These are phyloP conservation scores for Arthrinium puccinioides DNA, from an alignment of 2,329 filamentous ascomycete genomes.

Conservation along the genomic window DNA sequence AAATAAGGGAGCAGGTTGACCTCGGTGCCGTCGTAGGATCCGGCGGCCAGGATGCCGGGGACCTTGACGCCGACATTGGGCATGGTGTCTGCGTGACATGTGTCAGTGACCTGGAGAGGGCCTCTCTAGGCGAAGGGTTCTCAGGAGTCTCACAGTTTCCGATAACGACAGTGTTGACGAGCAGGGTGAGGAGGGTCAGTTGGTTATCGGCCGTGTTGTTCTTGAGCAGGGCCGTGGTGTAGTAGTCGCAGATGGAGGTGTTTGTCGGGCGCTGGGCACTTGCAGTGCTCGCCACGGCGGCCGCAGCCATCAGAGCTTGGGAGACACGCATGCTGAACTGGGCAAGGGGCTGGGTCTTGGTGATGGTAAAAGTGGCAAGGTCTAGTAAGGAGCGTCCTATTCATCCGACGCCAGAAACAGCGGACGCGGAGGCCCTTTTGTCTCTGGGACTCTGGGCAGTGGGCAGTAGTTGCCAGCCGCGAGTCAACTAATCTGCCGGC, in stretches of 20 bases:
- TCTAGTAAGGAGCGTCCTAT: no score
- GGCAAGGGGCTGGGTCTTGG: no score
- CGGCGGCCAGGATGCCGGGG: conserved; percentile 48
- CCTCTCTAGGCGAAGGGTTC: background rate
- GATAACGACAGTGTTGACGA: conserved; percentile 58
- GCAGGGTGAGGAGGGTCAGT: conserved; percentile 42
- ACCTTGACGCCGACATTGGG: conserved; percentile 46
- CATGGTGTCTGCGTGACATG: conserved; percentile 32
- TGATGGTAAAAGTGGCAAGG: no score
- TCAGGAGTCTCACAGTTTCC: conserved; percentile 42
- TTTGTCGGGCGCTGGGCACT: conserved; percentile 39
- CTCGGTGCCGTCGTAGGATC: conserved; percentile 38
- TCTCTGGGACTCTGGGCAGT: no score
- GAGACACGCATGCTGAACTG: conserved; percentile 19
- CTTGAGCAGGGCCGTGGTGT: conserved; percentile 51
- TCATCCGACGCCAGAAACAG: no score
- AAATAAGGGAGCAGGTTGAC: conserved; percentile 57
- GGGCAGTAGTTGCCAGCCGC: no score
- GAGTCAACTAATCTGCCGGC: no score
- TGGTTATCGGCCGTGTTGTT: conserved; percentile 54
- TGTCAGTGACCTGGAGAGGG: background rate
- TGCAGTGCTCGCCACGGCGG: conserved; percentile 16
- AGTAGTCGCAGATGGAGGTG: conserved; percentile 54
- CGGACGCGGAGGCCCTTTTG: no score
- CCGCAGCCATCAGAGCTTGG: conserved; percentile 12